Percentiles rank a stretch among this genome's conserved stretches.
Evolutionary conservation across 805 yeast species (phyloP).

Genomic region (Brettanomyces custersianus): DNA sequence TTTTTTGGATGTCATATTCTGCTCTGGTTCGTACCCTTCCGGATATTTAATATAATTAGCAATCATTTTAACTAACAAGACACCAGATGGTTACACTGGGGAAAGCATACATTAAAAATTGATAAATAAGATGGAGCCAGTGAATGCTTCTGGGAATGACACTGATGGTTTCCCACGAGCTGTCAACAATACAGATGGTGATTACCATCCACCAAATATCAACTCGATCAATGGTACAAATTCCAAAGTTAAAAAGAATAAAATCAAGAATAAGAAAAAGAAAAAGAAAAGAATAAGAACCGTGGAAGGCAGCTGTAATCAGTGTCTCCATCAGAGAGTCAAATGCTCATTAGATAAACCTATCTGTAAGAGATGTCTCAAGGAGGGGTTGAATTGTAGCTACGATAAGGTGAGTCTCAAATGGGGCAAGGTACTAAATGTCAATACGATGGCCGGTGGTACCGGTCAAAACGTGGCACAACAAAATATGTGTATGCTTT

Average conservation of each 20-base stretch:
- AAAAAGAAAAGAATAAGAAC: constrained; percentile 17
- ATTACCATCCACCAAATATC: no score
- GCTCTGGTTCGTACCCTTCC: no score
- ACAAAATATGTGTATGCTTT: background rate
- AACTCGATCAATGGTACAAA: no score
- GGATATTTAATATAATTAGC: no score
- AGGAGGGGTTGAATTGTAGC: constrained; percentile 30
- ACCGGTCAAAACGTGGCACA: background rate
- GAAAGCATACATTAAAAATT: no score
- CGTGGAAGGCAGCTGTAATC: constrained; percentile 31
- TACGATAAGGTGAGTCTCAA: constrained; percentile 35
- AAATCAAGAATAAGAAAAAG: background rate
- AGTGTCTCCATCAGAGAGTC: constrained; percentile 37
- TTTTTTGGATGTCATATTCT: no score
- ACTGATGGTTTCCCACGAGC: no score
- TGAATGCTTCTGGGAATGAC: no score
- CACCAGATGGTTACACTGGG: no score
- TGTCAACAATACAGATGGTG: no score
- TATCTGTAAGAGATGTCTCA: constrained; percentile 30
- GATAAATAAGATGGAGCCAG: no score
- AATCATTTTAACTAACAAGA: no score
- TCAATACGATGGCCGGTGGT: constrained; percentile 7
- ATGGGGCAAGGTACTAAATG: constrained; percentile 34
- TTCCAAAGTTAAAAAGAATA: background rate
- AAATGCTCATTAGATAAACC: constrained; percentile 38